A percentile compares a stretch with the other conserved stretches of the same genome.
Evolutionary conservation across 805 yeast species (phyloP).

Genomic region (Barnettozyma salicaria): DNA sequence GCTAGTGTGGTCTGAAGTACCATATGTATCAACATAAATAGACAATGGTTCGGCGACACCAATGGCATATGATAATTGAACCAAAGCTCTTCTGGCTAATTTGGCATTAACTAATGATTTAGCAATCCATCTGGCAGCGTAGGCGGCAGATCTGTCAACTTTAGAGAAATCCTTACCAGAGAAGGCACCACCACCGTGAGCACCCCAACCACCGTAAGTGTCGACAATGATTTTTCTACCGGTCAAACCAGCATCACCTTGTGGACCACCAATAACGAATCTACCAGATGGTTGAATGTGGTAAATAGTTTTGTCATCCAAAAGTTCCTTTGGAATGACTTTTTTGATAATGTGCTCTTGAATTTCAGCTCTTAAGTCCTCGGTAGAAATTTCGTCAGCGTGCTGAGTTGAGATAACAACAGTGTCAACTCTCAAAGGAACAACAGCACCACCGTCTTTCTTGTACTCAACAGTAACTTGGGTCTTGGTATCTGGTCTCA

Average conservation of each 20-base stretch:
- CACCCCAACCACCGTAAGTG: slow-evolving; percentile 99
- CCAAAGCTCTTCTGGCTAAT: slow-evolving; percentile 93
- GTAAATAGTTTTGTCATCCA: slow-evolving; percentile 93
- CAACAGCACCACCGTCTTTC: slow-evolving; percentile 90
- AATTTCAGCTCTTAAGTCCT: slow-evolving; percentile 78
- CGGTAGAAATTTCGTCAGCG: slow-evolving; percentile 92
- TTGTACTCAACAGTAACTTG: slow-evolving; percentile 98
- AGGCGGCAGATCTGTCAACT: slow-evolving; percentile 99
- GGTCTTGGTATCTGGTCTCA: slow-evolving; percentile 99
- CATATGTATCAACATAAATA: slow-evolving; percentile 95
- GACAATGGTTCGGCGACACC: slow-evolving; percentile 99
- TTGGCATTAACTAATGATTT: slow-evolving; percentile 94
- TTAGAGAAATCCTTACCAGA: slow-evolving; percentile 99
- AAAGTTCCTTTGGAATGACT: slow-evolving; percentile 84
- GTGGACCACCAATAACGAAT: slow-evolving; percentile 99
- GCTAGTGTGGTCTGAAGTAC: slow-evolving; percentile 87
- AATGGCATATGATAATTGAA: slow-evolving; percentile 98
- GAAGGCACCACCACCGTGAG: slow-evolving; percentile 99
- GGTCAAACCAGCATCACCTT: slow-evolving; percentile 99
- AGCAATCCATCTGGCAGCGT: slow-evolving; percentile 99
- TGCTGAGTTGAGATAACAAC: slow-evolving; percentile 97
- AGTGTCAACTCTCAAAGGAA: slow-evolving; percentile 96
- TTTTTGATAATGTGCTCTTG: slow-evolving; percentile 77
- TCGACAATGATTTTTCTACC: slow-evolving; percentile 99
- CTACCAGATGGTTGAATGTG: slow-evolving; percentile 99